Conservation (phyloP, 2,329 filamentous ascomycete species). For the Colletotrichum zoysiae region DNA sequence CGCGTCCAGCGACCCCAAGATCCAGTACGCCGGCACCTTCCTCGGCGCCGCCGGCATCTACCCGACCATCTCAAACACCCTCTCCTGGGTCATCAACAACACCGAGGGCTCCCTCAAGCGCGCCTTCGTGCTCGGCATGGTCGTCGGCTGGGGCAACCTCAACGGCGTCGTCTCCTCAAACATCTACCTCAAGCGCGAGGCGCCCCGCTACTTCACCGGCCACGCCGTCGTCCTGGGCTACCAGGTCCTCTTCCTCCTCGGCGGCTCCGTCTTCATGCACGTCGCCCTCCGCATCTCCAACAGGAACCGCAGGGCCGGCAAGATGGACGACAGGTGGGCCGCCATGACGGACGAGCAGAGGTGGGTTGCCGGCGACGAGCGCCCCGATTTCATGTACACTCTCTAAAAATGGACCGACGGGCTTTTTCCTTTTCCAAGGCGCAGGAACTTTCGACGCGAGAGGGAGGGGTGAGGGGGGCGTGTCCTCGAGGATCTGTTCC, state of each 20-base stretch:
- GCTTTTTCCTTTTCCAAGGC: neutral
- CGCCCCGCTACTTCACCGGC: conserved; percentile 57
- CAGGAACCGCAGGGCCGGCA: conserved; percentile 65
- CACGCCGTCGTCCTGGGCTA: conserved; percentile 75
- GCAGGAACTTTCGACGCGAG: neutral
- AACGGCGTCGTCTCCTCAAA: conserved; percentile 78
- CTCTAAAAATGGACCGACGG: conserved; percentile 39
- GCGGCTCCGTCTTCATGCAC: conserved; percentile 73
- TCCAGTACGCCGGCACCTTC: conserved; percentile 78
- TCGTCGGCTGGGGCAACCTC: conserved; percentile 84
- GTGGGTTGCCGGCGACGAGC: conserved; percentile 68
- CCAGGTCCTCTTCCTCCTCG: conserved; percentile 71
- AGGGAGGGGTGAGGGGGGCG: no score
- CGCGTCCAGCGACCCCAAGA: conserved; percentile 61
- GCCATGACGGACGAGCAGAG: conserved; percentile 68
- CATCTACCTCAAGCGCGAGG: conserved; percentile 64
- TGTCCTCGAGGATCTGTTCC: no score
- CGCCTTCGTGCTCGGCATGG: conserved; percentile 78
- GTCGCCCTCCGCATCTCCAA: conserved; percentile 71
- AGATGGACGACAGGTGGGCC: conserved; percentile 67
- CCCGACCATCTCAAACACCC: conserved; percentile 77
- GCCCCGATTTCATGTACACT: conserved; percentile 53
- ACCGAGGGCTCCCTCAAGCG: conserved; percentile 72
- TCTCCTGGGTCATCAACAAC: conserved; percentile 79
- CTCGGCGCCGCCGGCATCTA: conserved; percentile 80